Conservation (phyloP, 108 stramenopile species). For the Bacterosira constricta region DNA sequence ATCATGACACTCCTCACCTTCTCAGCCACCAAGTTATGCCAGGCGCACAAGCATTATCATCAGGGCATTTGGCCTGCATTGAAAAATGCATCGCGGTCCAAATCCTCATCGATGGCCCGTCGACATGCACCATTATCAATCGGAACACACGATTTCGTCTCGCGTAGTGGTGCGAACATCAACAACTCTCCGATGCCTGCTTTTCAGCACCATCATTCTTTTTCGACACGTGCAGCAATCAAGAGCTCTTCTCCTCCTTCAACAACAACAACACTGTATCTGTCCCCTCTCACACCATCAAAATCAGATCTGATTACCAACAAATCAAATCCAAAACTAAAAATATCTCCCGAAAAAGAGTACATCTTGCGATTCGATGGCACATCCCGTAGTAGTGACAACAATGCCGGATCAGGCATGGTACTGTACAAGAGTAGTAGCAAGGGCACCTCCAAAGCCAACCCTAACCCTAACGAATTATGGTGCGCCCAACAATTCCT, state of each 20-base stretch:
- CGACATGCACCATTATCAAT: background rate
- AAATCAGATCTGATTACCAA: too few species aligned
- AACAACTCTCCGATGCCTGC: too few species aligned
- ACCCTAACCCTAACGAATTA: slow-evolving; percentile 1
- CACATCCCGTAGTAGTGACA: slow-evolving; percentile 57
- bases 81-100: background rate
- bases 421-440: slow-evolving; percentile 69
- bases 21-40: background rate
- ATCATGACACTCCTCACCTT: background rate
- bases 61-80: background rate
- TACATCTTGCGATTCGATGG: slow-evolving; percentile 65
- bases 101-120: background rate
- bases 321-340: background rate
- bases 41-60: background rate
- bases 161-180: too few species aligned
- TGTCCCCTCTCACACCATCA: too few species aligned
- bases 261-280: background rate
- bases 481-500: background rate
- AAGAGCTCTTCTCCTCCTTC: background rate
- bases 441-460: too few species aligned
- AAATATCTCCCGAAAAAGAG: slow-evolving; percentile 27
- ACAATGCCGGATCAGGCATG: slow-evolving; percentile 71
- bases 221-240: background rate
- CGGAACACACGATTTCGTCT: background rate
- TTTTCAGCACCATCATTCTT: background rate